Evolutionary conservation across 306 rosid genomes (phyloP), one percentile per base, ranked within the genome.

Genomic region (Hippophae rhamnoides): DNA sequence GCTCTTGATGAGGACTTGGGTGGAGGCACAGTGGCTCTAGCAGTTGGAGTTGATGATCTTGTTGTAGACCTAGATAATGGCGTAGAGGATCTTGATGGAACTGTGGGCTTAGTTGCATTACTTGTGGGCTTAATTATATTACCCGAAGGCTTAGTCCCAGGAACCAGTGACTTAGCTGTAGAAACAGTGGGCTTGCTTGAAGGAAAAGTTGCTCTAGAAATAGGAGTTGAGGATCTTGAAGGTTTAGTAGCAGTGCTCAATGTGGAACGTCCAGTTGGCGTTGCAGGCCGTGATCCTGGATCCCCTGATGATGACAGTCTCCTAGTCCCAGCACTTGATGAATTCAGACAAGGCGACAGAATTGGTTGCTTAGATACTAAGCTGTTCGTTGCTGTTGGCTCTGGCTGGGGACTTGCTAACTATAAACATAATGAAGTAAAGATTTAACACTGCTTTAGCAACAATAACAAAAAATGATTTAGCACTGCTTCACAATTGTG

Each of bases 291-390:
- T 66, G 95, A 86, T 73, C 94, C 95, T 23, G 90, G 94, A 62
- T 93, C 97, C 54, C 86, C 90, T 5, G 95, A 82, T 66, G 97
- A 86, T 13, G 95, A 84, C 50, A 94, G 97, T 64, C 94, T 81
- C 61, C 94, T 79, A 59, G 71, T 75, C 63, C 82, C 83, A 9
- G 81, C 81, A 78, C 78, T 72, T 61, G 94, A 86, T 74, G 90
- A 69, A 74, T 79, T 82, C 75, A 81, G 56, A 58, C 80, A 81
- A 58, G 95, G 97, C 62, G 95, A 86, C 51, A 87, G 80, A 76
- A 74, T 54, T 61, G 79, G 60, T 78, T 79, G 95, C 74, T 76
- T 90, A 47, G 84, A 64, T 71, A 63, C 72, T 65, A 84, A 71
- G 79, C 68, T 75, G 77, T 71, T 77, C 76, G 88, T 82, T 7